Evolutionary conservation across 768 basidiomycete genomes (phyloP).

Genomic region (Boletellus emodensis): DNA sequence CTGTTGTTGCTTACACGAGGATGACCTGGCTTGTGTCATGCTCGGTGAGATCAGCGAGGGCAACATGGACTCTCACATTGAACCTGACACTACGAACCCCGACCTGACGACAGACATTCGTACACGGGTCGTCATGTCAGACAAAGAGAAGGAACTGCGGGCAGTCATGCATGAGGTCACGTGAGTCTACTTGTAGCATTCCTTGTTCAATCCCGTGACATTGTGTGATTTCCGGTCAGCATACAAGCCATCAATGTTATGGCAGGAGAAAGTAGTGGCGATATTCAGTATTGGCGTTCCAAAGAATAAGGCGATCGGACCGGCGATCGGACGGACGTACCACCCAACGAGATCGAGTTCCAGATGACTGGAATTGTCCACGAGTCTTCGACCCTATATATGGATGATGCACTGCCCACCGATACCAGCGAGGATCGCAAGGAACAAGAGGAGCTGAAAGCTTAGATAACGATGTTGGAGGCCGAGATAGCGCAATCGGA

Average conservation of each 20-base stretch:
- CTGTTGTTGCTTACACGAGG: background rate
- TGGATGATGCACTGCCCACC: conserved; percentile 3
- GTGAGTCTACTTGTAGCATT: background rate
- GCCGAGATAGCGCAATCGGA: too few relatives aligned
- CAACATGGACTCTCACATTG: background rate
- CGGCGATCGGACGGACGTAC: background rate
- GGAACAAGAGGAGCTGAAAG: too few relatives aligned
- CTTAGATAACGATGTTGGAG: too few relatives aligned
- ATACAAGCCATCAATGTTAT: background rate
- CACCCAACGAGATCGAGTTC: background rate
- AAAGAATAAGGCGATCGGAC: background rate
- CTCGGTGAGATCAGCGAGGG: conserved; percentile 5
- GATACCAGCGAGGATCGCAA: background rate
- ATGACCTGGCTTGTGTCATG: conserved; percentile 1
- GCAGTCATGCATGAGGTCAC: conserved; percentile 7
- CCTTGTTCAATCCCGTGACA: background rate
- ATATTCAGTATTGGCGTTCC: conserved; percentile 7
- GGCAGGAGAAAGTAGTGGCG: background rate
- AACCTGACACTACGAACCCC: background rate
- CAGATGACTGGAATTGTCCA: background rate
- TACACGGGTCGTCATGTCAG: conserved; percentile 5
- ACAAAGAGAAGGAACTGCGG: conserved; percentile 1
- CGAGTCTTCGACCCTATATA: conserved; percentile 8
- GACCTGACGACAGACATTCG: conserved; percentile 8
- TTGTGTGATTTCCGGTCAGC: background rate